Conservation (phyloP, 2,329 filamentous ascomycete genomes). For the Aspergillus pseudonomiae region DNA sequence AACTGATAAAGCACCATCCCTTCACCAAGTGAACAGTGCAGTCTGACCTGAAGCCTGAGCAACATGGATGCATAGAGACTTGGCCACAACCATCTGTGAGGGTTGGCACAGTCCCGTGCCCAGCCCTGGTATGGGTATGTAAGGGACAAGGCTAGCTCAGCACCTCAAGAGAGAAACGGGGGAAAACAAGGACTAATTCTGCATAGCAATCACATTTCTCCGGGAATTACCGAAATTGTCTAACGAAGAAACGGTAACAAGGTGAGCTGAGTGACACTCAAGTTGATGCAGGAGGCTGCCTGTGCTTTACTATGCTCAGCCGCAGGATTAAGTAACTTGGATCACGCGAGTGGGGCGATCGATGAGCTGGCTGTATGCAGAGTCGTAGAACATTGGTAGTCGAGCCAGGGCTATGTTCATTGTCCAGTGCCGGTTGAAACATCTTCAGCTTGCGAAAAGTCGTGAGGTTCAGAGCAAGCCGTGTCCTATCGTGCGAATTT, state of each 20-base stretch:
- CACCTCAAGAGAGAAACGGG: background rate
- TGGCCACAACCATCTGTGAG: background rate
- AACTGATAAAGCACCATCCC: background rate
- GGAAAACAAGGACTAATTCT: background rate
- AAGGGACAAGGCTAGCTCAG: background rate
- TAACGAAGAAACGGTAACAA: background rate
- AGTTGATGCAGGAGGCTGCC: background rate
- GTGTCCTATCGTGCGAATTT: background rate
- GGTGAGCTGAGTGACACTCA: background rate
- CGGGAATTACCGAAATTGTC: background rate
- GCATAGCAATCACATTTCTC: background rate
- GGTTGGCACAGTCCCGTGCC: background rate
- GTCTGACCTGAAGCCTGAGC: background rate
- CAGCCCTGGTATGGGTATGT: background rate
- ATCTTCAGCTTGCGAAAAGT: constrained; percentile 45
- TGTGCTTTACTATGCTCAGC: background rate
- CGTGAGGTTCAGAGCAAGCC: constrained; percentile 51
- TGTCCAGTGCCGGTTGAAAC: constrained; percentile 47
- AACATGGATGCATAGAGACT: background rate
- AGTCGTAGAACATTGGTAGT: constrained; percentile 47
- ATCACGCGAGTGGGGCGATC: constrained; percentile 44
- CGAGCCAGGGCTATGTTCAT: constrained; percentile 37
- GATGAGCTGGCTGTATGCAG: constrained; percentile 40
- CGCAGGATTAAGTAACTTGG: constrained; percentile 45
- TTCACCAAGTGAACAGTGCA: background rate